phyloP scores from a whole-genome alignment of 2,329 filamentous ascomycete species.

The Byssoonygena ceratinophila region DNA sequence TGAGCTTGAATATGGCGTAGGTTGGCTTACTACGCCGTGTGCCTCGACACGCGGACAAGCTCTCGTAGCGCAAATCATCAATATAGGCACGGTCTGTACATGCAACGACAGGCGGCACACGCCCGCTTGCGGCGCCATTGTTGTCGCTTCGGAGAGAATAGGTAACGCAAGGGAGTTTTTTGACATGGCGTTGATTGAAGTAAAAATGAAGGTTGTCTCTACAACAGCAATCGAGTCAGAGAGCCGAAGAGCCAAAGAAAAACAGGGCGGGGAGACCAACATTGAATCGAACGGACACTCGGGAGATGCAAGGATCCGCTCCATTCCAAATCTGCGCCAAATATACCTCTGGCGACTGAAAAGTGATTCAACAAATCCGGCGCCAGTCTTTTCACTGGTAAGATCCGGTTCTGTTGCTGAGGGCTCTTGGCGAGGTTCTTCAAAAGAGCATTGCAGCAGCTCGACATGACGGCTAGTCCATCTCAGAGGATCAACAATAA shows the following conservation, averaged over 20 bases:
- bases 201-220: not conserved
- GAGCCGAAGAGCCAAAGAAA: not conserved
- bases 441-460: constrained; percentile 11
- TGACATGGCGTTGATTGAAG: constrained; percentile 2
- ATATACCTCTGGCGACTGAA: not conserved
- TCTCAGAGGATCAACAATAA: constrained; percentile 1
- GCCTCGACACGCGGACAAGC: not conserved
- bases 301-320: not conserved
- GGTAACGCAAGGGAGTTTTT: not conserved
- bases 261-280: not conserved
- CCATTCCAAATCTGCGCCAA: not conserved
- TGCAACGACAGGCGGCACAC: not conserved
- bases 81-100: not conserved
- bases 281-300: not conserved
- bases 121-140: not conserved
- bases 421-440: not conserved
- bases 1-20: not conserved
- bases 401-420: not conserved
- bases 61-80: not conserved
- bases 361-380: not conserved
- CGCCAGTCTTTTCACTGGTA: not conserved
- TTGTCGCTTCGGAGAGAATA: not conserved
- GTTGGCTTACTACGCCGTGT: not conserved
- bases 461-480: constrained; percentile 10
- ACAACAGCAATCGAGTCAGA: not conserved